Evolutionary conservation across 1,284 basidiomycete genomes (phyloP).

Genomic region (Lignosus rhinocerotis): DNA sequence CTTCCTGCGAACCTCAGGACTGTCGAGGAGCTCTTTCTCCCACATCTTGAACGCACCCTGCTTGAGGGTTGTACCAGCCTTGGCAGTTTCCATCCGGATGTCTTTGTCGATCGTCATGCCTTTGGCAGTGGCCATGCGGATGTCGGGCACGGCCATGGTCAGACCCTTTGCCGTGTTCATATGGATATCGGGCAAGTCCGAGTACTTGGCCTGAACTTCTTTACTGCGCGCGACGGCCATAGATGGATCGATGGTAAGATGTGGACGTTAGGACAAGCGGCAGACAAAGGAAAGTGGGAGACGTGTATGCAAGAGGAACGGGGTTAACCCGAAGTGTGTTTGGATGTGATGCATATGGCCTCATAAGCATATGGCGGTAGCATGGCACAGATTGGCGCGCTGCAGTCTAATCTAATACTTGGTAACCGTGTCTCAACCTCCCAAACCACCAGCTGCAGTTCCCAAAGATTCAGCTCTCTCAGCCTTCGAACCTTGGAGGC

Average conservation of each 20-base stretch:
- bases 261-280: not conserved
- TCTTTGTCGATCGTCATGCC: conserved; percentile 50
- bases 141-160: conserved; percentile 48
- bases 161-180: conserved; percentile 72
- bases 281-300: not conserved
- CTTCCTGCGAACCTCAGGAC: conserved; percentile 86
- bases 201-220: conserved; percentile 7
- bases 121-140: conserved; percentile 70
- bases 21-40: conserved; percentile 84
- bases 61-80: conserved; percentile 53
- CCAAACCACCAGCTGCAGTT: too few species aligned
- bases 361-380: not conserved
- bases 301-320: not conserved
- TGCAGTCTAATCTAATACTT: not conserved
- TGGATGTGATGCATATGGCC: not conserved
- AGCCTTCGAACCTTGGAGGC: too few species aligned
- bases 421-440: not conserved
- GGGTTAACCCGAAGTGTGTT: conserved; percentile 1
- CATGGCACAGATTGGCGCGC: conserved; percentile 10
- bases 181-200: conserved; percentile 49
- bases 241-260: not conserved
- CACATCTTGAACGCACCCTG: conserved; percentile 65
- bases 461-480: not conserved
- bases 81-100: conserved; percentile 69
- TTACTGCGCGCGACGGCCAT: conserved; percentile 8